A percentile compares a stretch with the other conserved stretches of the same genome.
phyloP scores from a whole-genome alignment of 345 rosid genomes.

The Ceriops zippeliana region DNA sequence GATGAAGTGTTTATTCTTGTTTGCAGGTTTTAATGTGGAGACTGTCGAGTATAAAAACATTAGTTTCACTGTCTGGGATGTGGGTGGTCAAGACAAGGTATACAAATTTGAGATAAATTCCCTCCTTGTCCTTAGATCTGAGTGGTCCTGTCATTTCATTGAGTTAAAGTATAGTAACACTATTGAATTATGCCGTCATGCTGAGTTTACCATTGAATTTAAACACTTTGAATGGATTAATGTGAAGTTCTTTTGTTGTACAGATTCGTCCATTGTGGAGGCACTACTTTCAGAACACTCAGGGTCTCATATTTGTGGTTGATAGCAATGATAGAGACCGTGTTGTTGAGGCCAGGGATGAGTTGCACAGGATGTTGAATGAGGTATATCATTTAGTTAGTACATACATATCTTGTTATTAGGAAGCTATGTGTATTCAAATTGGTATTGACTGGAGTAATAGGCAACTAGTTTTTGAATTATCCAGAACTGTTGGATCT shows the following conservation, averaged over 20 bases:
- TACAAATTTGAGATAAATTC: not conserved
- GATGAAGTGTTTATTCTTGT: not conserved
- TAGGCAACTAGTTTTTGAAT: too few species aligned
- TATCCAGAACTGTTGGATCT: too few species aligned
- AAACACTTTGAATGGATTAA: not conserved
- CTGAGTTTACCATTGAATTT: not conserved
- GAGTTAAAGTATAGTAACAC: not conserved
- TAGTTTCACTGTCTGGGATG: slow-evolving; percentile 8
- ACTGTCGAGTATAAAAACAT: slow-evolving; percentile 2
- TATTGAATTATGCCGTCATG: too few species aligned
- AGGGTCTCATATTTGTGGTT: slow-evolving; percentile 1
- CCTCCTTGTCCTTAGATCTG: not conserved
- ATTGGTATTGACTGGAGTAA: too few species aligned
- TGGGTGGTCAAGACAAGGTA: slow-evolving; percentile 6
- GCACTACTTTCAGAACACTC: slow-evolving; percentile 5
- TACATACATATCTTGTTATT: too few species aligned
- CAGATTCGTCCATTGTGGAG: slow-evolving; percentile 9
- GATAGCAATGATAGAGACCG: slow-evolving; percentile 7
- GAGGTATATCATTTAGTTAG: not conserved
- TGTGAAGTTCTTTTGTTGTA: slow-evolving; percentile 1
- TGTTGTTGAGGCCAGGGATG: slow-evolving; percentile 4
- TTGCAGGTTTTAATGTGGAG: not conserved
- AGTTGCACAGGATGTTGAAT: slow-evolving; percentile 6
- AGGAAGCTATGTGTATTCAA: too few species aligned
- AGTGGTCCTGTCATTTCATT: not conserved